These are phyloP conservation scores for Verticillium dahliae DNA, from an alignment of 2,329 filamentous ascomycete genomes.

Conservation along the genomic window DNA sequence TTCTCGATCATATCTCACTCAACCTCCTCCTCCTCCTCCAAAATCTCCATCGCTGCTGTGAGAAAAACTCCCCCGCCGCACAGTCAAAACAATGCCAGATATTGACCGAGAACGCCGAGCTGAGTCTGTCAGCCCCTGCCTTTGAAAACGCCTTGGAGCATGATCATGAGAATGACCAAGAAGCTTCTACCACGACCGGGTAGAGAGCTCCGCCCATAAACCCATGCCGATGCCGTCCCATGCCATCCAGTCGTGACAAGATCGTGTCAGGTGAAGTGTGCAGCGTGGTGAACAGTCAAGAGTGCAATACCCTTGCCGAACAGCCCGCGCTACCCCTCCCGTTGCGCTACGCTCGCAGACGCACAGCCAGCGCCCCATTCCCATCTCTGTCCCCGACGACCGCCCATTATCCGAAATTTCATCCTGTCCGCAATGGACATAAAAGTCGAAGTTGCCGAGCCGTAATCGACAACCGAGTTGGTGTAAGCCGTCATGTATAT, in stretches of 20 bases:
- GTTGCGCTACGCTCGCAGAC: not conserved
- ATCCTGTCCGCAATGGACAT: not conserved
- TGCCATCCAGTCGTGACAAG: not conserved
- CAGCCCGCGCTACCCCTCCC: not conserved
- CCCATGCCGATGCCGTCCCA: not conserved
- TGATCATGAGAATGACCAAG: not conserved
- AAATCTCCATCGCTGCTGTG: not conserved
- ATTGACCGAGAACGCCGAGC: not conserved
- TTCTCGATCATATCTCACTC: not conserved
- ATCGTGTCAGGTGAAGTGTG: not conserved
- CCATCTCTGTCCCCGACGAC: not conserved
- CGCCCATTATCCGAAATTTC: not conserved
- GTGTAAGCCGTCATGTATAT: slow-evolving; percentile 11
- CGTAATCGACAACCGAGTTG: slow-evolving; percentile 2
- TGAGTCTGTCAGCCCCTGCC: not conserved
- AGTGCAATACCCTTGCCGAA: not conserved
- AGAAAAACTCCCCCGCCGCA: not conserved
- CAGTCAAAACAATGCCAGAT: not conserved
- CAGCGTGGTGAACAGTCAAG: not conserved
- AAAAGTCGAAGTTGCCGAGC: not conserved
- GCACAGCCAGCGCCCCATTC: not conserved
- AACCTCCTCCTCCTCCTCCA: not conserved
- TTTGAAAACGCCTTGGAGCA: not conserved
- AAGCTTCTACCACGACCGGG: not conserved
- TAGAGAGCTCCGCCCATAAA: not conserved